Percentiles rank a stretch among this genome's conserved stretches.
phyloP scores from a whole-genome alignment of 176 grass and related monocot species.

The Hordeum vulgare region MorexV3_pseudomolecules_assembly NC_058520.1:194302946-194303445 shows the following conservation, averaged over 20 bases:
- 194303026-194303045: background rate
- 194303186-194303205: background rate
- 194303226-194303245: background rate
- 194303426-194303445: slow-evolving; percentile 90
- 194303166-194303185: background rate
- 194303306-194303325: slow-evolving; percentile 1
- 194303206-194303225: background rate
- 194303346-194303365: slow-evolving; percentile 21
- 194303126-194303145: background rate
- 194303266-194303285: background rate
- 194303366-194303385: slow-evolving; percentile 56
- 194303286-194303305: background rate
- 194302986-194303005: background rate
- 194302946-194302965: background rate
- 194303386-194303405: slow-evolving; percentile 84
- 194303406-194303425: slow-evolving; percentile 42
- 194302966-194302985: background rate
- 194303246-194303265: slow-evolving; percentile 14
- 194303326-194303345: slow-evolving; percentile 1
- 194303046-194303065: background rate
- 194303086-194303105: background rate
- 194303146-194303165: background rate
- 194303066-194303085: slow-evolving; percentile 4
- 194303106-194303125: background rate
- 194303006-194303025: background rate